phyloP scores from a whole-genome alignment of 768 basidiomycete genomes.

The Leccinum sublutescens region DNA sequence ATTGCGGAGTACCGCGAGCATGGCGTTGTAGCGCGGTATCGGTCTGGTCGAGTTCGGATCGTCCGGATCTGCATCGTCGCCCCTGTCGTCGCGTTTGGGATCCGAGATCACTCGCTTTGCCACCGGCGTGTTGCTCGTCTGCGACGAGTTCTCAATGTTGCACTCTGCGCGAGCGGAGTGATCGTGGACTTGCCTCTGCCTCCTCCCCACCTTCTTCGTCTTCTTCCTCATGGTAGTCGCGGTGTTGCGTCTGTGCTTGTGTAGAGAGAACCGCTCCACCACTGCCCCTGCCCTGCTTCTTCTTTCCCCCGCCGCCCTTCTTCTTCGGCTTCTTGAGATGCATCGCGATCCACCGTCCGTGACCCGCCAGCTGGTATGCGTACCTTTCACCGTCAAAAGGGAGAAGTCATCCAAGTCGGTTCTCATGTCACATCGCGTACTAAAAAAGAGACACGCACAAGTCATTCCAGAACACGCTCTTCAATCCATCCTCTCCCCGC shows the following conservation, averaged over 20 bases:
- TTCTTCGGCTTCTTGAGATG: conserved; percentile 64
- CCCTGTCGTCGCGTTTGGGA: conserved; percentile 13
- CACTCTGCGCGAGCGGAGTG: not conserved
- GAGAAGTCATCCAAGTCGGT: not conserved
- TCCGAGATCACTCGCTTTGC: not conserved
- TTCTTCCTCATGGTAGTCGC: conserved; percentile 13
- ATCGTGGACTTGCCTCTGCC: conserved; percentile 6
- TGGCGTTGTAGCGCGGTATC: conserved; percentile 78
- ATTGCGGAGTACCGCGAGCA: conserved; percentile 82
- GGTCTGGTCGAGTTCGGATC: conserved; percentile 68
- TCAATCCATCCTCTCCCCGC: conserved; percentile 54
- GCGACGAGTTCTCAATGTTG: not conserved
- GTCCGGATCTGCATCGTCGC: conserved; percentile 51
- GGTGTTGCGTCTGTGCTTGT: not conserved
- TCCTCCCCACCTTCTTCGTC: conserved; percentile 15
- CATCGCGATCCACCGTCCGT: conserved; percentile 78
- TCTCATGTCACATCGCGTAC: not conserved
- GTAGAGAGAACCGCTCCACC: not conserved
- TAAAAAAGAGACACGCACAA: conserved; percentile 36
- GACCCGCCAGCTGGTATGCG: conserved; percentile 71
- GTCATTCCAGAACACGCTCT: conserved; percentile 87
- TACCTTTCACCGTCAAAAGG: conserved; percentile 48
- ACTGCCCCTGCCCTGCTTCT: conserved; percentile 32
- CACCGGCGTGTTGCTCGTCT: conserved; percentile 2
- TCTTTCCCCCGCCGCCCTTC: conserved; percentile 41